Evolutionary conservation across 2,329 filamentous ascomycete genomes (phyloP), one percentile per base, ranked within the genome.

Genomic region (Fusarium pilosicola): DNA sequence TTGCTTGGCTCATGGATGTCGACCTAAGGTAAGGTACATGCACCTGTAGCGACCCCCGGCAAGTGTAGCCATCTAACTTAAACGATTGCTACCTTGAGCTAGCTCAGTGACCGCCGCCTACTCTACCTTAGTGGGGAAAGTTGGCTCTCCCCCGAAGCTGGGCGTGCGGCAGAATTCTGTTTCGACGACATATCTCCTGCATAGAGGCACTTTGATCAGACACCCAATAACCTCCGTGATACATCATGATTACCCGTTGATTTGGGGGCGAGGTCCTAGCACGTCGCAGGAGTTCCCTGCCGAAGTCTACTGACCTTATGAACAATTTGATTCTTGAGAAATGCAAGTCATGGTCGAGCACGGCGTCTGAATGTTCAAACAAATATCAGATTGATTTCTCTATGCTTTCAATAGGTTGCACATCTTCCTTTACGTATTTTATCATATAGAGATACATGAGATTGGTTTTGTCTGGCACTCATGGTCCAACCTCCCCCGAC

Each of bases 351-450:
- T 51, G 28, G 15, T 24, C 49, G 22, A 30, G 32, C 49, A 32
- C 32, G 45, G 24, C 34, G 18, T 64, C 72, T 52, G 49, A 61
- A 49, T 44, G 57, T 36, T 59, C 39, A 55, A 49, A 36, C 49
- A 41, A 74, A 73, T 62, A 68, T 51, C 39, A 59, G 34, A 62
- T 60, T 54, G 54, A 41, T 41, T 66, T 70, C 58, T 73, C 49
- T 61, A 61, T 59, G 34, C 26, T 69, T 42, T 48, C 45, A 46
- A 41, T 52, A 67, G 54, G 41, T 49, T 59, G 42, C 41, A 60
- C 46, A 41, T 71, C 39, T 18, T 52, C 32, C 55, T 51, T 55
- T 24, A 60, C 45, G 38, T 57, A 58, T 70, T 62, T 65, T 56
- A 42, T 74, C 58, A 63, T 48, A 73, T 61, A 38, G 51, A 68